Evolutionary conservation across 2,329 filamentous ascomycete species (phyloP), one percentile per base, ranked within the genome.

Genomic region (Pseudohalonectria lignicola): DNA sequence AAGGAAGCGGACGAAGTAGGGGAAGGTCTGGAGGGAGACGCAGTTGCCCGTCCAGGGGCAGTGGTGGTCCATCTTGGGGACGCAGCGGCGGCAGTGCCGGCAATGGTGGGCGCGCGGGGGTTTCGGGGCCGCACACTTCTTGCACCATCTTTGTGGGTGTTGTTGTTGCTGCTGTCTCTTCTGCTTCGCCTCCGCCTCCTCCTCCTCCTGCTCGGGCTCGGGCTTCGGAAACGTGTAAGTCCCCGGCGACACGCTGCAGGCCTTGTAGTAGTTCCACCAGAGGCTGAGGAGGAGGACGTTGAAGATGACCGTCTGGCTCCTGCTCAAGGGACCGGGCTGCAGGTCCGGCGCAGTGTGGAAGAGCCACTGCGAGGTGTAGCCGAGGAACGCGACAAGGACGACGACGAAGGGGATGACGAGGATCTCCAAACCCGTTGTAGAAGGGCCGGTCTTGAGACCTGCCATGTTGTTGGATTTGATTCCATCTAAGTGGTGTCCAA

Each of bases 11-110:
- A 87, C 46, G 58, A 92, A 92, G 61, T 90, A 80, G 7, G 86
- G 85, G 50, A 87, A 84, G 1, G 82, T 88, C 43, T 78, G 79
- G 56, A 87, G 74, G 11, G 82, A 87, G 38, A 92, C 82, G 62
- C 86, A 93, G 60, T 88, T 90, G 43, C 62, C 66, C 4, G 83
- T 90, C 85, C 85, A 92, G 3, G 85, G 83, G 53, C 85, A 92
- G 62, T 93, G 84, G 60, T 87, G 82, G 61, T 88, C 83, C 83
- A 88, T 88, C 59, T 77, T 82, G 28, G 82, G 80, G 35, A 87
- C 74, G 57, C 83, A 87, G 49, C 79, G 75, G 45, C 66, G 66
- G 61, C 85, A 93, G 47, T 74, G 73, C 45, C 78, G 79, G 62
- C 86, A 93, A 64, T 93, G 86, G 65, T 92, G 86, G 1, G 84